Base-by-base conservation (phyloP, 2,329 filamentous ascomycete species). In the Fusarium tupiense region DNA sequence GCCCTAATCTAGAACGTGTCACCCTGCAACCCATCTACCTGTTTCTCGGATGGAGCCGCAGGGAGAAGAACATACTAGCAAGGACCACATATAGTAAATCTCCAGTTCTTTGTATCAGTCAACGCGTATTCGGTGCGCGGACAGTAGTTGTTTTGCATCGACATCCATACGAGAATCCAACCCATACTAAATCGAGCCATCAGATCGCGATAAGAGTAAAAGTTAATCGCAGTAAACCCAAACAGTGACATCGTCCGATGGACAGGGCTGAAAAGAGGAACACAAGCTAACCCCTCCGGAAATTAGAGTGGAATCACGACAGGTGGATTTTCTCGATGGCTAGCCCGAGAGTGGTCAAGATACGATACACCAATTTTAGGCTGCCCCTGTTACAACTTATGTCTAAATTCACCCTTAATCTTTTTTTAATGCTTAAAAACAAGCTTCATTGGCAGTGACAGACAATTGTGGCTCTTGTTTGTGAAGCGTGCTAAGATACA, bases 381-480 rank as follows among this genome's bases (percentile, higher is more conserved):
- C 14, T 37, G 20, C 31, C 37, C 41, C 35, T 47, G 56, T 33
- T 43, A 41, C 16, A 54, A 3, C 26, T 31, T 33, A 54, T 0
- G 29, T n/a, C 9, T 11, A 29, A 19, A 37, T 41, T 38, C 20
- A 7, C 35, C n/a, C 31, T 38, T 29, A 8, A 29, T 20, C 5
- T 50, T 47, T 26, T 26, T n/a, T 50, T 56, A 70, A 44, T 65
- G 67, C 35, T 71, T 69, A 69, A 69, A 72, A 72, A 69, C 35
- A 72, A 72, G 69, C 69, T 72, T 72, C 40, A 64, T 49, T 69
- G 41, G n/a, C 19, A 68, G 54, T 62, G 64, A 54, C 54, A 68
- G 11, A 16, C 31, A 54, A 54, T 38, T 49, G 22, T 49, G 65
- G 54, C 6, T 20, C 54, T 24, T 52, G 47, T 24, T 33, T 24